These are phyloP conservation scores for Bretschneidera sinensis DNA, from an alignment of 345 rosid genomes.

Conservation along the genomic window DNA sequence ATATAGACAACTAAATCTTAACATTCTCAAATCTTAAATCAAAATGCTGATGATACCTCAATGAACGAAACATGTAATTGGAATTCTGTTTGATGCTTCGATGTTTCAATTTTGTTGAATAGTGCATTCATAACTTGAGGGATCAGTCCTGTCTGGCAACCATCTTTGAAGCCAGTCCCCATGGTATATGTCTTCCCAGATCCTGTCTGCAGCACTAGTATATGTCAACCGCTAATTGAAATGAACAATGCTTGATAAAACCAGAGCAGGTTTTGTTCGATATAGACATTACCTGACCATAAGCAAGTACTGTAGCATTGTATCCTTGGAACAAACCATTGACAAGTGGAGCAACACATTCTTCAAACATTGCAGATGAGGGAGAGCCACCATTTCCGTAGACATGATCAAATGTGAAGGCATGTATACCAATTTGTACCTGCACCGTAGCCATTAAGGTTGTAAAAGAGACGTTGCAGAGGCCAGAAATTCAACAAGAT, in stretches of 20 bases:
- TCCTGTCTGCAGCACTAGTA: slow-evolving; percentile 57
- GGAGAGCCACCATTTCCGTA: slow-evolving; percentile 61
- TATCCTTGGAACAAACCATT: slow-evolving; percentile 78
- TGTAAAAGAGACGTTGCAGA: too few species aligned
- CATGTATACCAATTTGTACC: slow-evolving; percentile 78
- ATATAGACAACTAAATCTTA: too few species aligned
- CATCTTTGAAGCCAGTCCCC: slow-evolving; percentile 77
- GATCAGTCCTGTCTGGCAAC: slow-evolving; percentile 52
- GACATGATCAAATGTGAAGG: slow-evolving; percentile 79
- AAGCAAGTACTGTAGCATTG: slow-evolving; percentile 84
- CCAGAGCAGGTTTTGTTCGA: not conserved
- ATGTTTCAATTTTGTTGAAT: slow-evolving; percentile 55
- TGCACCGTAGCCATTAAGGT: slow-evolving; percentile 25
- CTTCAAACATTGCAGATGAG: slow-evolving; percentile 56
- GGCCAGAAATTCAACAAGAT: not conserved
- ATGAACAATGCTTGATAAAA: not conserved
- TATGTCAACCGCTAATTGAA: slow-evolving; percentile 14
- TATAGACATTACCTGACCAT: slow-evolving; percentile 62
- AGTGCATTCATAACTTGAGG: slow-evolving; percentile 69
- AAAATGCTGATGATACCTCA: slow-evolving; percentile 40
- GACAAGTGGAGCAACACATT: slow-evolving; percentile 69
- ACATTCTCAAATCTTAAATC: too few species aligned
- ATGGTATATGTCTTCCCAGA: slow-evolving; percentile 86
- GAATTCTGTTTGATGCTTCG: slow-evolving; percentile 51
- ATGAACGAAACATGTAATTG: slow-evolving; percentile 82